Evolutionary conservation across 169 alveolate species (phyloP), one percentile per base, ranked within the genome.

Genomic region (Plasmodium coatneyi): DNA sequence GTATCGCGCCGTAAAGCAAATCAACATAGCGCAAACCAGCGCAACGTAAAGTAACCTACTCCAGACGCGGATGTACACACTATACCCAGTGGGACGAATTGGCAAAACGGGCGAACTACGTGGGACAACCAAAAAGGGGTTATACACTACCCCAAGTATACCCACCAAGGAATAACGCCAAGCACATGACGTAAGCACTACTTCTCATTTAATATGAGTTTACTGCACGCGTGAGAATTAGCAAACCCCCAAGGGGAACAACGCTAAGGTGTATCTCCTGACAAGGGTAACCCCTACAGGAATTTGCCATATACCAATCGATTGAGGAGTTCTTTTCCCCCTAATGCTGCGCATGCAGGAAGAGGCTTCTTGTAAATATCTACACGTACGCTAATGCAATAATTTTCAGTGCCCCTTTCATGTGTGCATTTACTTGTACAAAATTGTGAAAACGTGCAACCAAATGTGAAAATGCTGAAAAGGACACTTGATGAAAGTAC

Each of bases 381-480:
- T 66, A 66, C 76, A 66, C 10, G 36, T 66, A 66, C 6, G 60
- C 1, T 1, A 19, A 49, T 49, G 22, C 5, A 49, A 14, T 14
- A 49, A 3, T 12, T 49, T 49, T 49, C 60, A 49, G 14, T 54
- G 54, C 39, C 32, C 39, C 22, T 30, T 30, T 54, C 34, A 46
- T 49, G 43, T 46, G 36, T 43, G 41, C 30, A 80, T 80, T 41
- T 82, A 19, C 71, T 52, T 54, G 10, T 28, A 54, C 71, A 54
- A 25, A 7, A 6, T 41, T 54, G 22, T 83, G 74, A 39, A 70
- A 49, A 14, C 22, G 60, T 25, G 19, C 28, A 19, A 30, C 71
- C 39, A 82, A 56, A 34, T 70, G 36, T 25, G 5, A 83, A 83
- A 54, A 83, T 83, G 92, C 70, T 36, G 54, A 71, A 83, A 39